Evolutionary conservation across 495 filamentous ascomycete genomes (phyloP), one percentile per base, ranked within the genome.

Genomic region (Cercophora sp.): DNA sequence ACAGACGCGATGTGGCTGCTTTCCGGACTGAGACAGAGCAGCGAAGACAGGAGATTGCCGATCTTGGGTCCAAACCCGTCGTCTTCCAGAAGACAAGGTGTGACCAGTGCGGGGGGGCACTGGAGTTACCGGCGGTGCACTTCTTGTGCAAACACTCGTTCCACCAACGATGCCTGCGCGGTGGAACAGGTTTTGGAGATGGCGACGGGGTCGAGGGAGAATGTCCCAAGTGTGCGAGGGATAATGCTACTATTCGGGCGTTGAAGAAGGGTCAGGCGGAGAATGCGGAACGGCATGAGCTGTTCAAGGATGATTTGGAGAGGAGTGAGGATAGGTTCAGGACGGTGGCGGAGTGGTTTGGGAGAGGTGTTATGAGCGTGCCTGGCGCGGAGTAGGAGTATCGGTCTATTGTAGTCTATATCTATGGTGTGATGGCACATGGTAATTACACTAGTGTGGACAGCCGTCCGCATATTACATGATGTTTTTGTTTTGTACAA

Each of bases 61-160:
- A 88, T 43, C 74, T 98, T 1, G 79, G 77, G 11, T 79, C 74
- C 18, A 91, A 95, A 64, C 91, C 93, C 0, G 80, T 82, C 26
- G 85, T 89, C n/a, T 97, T 97, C 75, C 86, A 93, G 67, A 83
- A 88, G 1, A 89, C 88, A 35, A 79, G 94, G 11, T 98, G 93
- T 63, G 83, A 83, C 31, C 82, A 85, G 32, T 98, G 93, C 61
- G 80, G 82, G 15, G 72, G 78, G 42, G 75, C 77, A 40, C 76
- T 96, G 22, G 89, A 96, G 57, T 73, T 96, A 29, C 93, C 93
- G 2, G 85, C 82, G 0, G 91, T 97, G 39, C 93, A 98, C 67
- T 98, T 97, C 67, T 70, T 97, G 58, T 98, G 93, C 77, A 93
- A 90, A 65, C 93, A 98, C 65, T 89, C 84, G 37, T 98, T 95